Conservation (phyloP, 176 grass and related monocot genomes). For the Aegilops umbellulata region DNA sequence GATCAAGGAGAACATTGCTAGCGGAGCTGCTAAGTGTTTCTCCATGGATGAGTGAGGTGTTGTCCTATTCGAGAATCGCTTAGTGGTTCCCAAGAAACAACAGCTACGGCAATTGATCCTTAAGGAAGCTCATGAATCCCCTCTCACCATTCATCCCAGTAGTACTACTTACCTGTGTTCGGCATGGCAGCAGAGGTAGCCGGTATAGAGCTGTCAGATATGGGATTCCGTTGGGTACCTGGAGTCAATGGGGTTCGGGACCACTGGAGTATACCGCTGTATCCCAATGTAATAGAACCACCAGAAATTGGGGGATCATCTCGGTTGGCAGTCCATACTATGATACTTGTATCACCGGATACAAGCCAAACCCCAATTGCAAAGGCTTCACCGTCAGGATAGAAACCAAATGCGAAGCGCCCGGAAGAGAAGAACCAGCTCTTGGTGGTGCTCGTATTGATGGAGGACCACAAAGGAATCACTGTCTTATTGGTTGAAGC, state of each 20-base stretch:
- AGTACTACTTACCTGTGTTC: constrained; percentile 38
- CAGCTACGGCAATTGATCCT: too few species aligned
- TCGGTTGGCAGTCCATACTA: constrained; percentile 42
- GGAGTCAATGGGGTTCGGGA: neutral
- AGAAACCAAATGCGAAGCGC: constrained; percentile 49
- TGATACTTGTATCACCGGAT: neutral
- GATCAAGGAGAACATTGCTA: too few species aligned
- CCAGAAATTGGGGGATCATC: constrained; percentile 32
- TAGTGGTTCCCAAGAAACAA: too few species aligned
- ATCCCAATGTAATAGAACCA: constrained; percentile 26
- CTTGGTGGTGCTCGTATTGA: neutral
- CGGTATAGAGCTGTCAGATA: constrained; percentile 8
- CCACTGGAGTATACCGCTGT: constrained; percentile 43
- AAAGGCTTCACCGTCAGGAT: constrained; percentile 30
- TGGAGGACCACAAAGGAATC: neutral
- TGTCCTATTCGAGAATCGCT: too few species aligned
- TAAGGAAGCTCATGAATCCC: too few species aligned
- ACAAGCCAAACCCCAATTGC: constrained; percentile 46
- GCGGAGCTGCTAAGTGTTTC: too few species aligned
- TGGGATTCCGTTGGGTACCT: constrained; percentile 22
- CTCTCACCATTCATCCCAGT: too few species aligned
- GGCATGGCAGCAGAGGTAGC: constrained; percentile 27
- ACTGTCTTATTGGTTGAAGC: neutral
- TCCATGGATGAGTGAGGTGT: too few species aligned
- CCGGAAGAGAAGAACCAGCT: constrained; percentile 43